phyloP scores from a whole-genome alignment of 331 rosid genomes.

The Arachis monticola region DNA sequence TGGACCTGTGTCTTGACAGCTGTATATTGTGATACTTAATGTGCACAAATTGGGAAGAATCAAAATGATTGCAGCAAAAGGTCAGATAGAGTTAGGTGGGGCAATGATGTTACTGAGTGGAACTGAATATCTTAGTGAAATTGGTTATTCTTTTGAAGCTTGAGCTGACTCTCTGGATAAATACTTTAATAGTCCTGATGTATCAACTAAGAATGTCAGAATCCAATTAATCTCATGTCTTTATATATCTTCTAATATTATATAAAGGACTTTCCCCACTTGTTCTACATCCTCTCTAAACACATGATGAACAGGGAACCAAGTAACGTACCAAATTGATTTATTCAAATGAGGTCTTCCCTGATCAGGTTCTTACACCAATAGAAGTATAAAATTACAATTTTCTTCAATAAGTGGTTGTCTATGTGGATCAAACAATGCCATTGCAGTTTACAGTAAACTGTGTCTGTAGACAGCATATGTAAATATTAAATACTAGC shows the following conservation, averaged over 20 bases:
- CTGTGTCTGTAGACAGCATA: neutral
- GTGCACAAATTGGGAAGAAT: neutral
- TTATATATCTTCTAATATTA: neutral
- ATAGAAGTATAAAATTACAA: neutral
- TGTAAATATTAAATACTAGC: neutral
- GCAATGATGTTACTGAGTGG: neutral
- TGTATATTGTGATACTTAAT: neutral
- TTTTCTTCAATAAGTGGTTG: neutral
- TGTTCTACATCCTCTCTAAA: neutral
- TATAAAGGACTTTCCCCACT: neutral
- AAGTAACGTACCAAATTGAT: constrained; percentile 2
- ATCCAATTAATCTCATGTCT: constrained; percentile 2
- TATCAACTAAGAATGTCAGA: neutral
- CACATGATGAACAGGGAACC: constrained; percentile 1
- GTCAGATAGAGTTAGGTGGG: neutral
- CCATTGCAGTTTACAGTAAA: no score
- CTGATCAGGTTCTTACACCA: constrained; percentile 9
- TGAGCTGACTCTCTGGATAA: neutral
- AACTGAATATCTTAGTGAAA: neutral
- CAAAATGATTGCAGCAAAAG: neutral
- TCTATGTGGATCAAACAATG: neutral
- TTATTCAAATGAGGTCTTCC: constrained; percentile 14
- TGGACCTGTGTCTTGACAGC: constrained; percentile 10
- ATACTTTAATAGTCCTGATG: neutral
- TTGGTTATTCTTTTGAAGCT: constrained; percentile 4